Conservation (phyloP, 768 basidiomycete genomes). For the Tulasnella sp. region DNA sequence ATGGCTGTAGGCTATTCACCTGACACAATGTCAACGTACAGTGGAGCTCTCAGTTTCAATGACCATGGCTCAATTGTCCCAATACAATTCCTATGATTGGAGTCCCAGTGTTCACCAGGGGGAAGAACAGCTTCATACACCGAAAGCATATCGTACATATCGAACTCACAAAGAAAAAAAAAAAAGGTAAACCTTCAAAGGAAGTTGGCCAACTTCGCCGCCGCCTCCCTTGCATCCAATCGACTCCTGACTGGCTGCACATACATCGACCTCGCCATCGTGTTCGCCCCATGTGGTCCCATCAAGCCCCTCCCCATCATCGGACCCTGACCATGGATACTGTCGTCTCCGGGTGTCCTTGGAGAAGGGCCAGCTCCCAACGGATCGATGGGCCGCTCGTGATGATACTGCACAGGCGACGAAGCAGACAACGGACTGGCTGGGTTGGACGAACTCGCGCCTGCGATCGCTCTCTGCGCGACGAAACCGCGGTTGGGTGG, state of each 20-base stretch:
- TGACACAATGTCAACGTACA: too few species aligned
- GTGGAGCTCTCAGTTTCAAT: too few species aligned
- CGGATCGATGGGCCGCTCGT: neutral
- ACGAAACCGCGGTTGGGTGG: neutral
- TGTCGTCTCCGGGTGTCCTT: neutral
- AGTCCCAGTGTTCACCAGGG: too few species aligned
- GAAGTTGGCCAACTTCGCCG: slow-evolving; percentile 74
- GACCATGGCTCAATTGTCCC: too few species aligned
- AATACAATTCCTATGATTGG: too few species aligned
- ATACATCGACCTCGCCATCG: slow-evolving; percentile 64
- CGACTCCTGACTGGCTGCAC: slow-evolving; percentile 59
- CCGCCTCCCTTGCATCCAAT: slow-evolving; percentile 76
- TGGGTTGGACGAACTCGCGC: neutral
- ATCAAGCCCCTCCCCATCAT: neutral
- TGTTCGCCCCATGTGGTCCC: slow-evolving; percentile 30
- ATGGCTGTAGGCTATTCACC: too few species aligned
- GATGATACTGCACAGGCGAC: slow-evolving; percentile 1
- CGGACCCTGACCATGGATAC: slow-evolving; percentile 1
- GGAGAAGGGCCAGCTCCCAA: slow-evolving; percentile 1
- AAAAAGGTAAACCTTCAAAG: slow-evolving; percentile 15
- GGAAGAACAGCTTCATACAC: too few species aligned
- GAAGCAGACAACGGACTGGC: neutral
- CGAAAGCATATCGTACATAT: too few species aligned
- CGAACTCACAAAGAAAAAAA: too few species aligned
- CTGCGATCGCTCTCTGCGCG: slow-evolving; percentile 1